phyloP scores from a whole-genome alignment of 192 early-diverging fungal species.

The Coemansia umbellata region DNA sequence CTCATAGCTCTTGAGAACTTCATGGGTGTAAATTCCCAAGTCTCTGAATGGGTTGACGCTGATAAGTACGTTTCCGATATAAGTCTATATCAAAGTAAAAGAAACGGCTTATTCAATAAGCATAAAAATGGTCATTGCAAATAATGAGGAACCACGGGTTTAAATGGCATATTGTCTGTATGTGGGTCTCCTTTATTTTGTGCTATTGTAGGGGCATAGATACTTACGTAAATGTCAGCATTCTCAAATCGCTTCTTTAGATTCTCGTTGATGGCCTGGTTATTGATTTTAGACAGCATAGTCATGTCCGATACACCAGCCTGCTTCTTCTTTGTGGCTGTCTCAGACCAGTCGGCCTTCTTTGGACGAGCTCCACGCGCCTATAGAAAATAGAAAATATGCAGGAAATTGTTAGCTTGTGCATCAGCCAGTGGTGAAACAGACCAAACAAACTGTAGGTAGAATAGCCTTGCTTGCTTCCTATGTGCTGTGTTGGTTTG shows the following conservation, averaged over 20 bases:
- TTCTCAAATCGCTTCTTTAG: constrained; percentile 83
- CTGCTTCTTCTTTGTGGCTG: constrained; percentile 66
- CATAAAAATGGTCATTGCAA: neutral
- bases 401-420: constrained; percentile 1
- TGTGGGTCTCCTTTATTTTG: constrained; percentile 32
- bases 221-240: constrained; percentile 83
- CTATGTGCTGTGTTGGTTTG: too few relatives aligned
- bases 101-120: too few relatives aligned
- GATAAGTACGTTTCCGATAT: constrained; percentile 88
- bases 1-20: constrained; percentile 79
- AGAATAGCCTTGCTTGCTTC: too few relatives aligned
- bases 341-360: constrained; percentile 74
- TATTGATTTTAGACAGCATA: constrained; percentile 87
- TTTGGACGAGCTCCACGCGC: constrained; percentile 41
- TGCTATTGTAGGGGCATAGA: too few relatives aligned
- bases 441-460: neutral
- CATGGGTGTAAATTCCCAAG: constrained; percentile 90
- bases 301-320: constrained; percentile 87
- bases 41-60: constrained; percentile 97
- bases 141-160: neutral
- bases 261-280: constrained; percentile 94
- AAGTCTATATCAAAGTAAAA: constrained; percentile 58
- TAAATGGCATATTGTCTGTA: too few relatives aligned
- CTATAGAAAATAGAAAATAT: too few relatives aligned
- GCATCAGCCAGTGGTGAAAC: neutral